Base-by-base conservation (phyloP, 2,329 filamentous ascomycete genomes). In the Monosporascus cannonballus region DNA sequence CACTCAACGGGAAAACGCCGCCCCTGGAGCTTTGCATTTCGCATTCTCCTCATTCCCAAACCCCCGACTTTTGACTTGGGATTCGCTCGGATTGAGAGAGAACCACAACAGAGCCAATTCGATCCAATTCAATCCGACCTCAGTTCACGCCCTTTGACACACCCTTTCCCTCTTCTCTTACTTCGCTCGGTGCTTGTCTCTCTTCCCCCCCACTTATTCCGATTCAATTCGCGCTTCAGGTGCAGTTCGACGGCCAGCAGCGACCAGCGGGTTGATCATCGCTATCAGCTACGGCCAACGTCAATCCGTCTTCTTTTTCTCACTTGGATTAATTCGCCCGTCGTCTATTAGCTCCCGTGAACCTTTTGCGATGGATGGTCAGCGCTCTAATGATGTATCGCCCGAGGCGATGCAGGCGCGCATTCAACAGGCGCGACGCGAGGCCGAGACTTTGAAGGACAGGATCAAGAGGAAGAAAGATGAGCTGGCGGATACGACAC, bases 391-490 rank as follows among this genome's bases (percentile, higher is more conserved):
- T 72, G 83, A 86, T 69, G 81, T 86, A 65, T 85, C 83, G 68
- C 83, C 83, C 61, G 83, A 86, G 76, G 81, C 82, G 73, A 96
- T 96, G 85, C 93, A 97, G 81, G 88, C 92, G 76, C 88, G 88
- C 75, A 93, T 94, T 67, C 88, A 90, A 69, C 86, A 89, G 68
- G 93, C 94, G 71, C 86, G 94, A 74, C 90, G 94, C 79, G 94
- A 99, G 81, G 94, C 94, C 66, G 94, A 97, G 80, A 92, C 89
- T 51, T 79, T 97, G 65, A 97, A 97, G 81, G 93, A 97, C 73
- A 87, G 90, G 74, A 97, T 97, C 84, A 97, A 96, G 87, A 86
- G 92, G 76, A 96, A 96, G 85, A 97, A 97, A 88, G 94, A 99
- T 83, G 94, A 97, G 77, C 84, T 99, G 65, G 93, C 93, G 71